phyloP scores from a whole-genome alignment of 768 basidiomycete genomes.

The Kwoniella mangroviensis region DNA sequence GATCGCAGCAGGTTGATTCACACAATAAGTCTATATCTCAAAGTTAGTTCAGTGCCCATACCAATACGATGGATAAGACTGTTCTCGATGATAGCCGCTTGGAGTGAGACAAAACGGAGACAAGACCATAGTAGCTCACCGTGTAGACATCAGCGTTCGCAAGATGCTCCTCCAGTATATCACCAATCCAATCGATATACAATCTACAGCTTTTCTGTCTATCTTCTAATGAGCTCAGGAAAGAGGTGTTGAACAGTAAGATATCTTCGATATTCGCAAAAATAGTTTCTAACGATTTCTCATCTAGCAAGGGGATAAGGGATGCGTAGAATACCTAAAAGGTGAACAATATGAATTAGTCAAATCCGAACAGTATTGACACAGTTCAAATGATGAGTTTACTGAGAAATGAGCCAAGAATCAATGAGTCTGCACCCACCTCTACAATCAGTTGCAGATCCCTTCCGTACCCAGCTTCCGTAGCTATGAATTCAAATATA shows the following conservation, averaged over 20 bases:
- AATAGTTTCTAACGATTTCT: slow-evolving; percentile 76
- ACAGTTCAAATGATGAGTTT: background rate
- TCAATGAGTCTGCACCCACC: slow-evolving; percentile 60
- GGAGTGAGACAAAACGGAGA: background rate
- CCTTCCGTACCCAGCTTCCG: slow-evolving; percentile 86
- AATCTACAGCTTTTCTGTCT: slow-evolving; percentile 89
- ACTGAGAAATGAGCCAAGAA: background rate
- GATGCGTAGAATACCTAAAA: slow-evolving; percentile 80
- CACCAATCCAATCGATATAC: slow-evolving; percentile 86
- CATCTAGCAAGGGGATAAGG: slow-evolving; percentile 69
- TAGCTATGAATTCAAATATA: slow-evolving; percentile 92
- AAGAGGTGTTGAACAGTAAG: slow-evolving; percentile 81
- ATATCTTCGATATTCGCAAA: slow-evolving; percentile 96
- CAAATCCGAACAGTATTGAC: background rate
- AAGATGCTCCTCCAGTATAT: slow-evolving; percentile 76
- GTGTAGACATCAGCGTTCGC: slow-evolving; percentile 78
- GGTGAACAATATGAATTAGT: background rate
- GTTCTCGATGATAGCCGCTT: background rate
- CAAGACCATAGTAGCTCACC: slow-evolving; percentile 60
- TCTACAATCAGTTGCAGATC: slow-evolving; percentile 90
- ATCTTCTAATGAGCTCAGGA: slow-evolving; percentile 86
- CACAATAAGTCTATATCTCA: slow-evolving; percentile 74
- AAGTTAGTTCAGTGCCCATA: background rate
- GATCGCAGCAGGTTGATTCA: slow-evolving; percentile 80
- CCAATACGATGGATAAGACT: too few species aligned